Percentiles rank a stretch among this genome's conserved stretches.
Conservation (phyloP, 1,139 yeast genomes). For the Eremothecium gossypii region DNA sequence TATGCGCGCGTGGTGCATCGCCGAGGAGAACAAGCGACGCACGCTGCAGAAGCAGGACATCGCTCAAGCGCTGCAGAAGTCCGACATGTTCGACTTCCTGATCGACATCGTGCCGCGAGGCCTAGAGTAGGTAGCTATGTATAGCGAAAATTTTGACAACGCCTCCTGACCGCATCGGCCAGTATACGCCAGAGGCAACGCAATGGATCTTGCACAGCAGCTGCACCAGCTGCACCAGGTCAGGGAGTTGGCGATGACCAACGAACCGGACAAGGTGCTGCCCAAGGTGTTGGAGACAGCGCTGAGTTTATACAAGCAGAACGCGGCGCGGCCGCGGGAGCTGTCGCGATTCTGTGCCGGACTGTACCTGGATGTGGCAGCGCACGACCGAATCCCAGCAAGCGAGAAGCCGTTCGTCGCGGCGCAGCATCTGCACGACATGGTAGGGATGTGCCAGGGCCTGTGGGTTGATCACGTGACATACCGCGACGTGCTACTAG, state of each 20-base stretch:
- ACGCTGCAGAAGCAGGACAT: slow-evolving; percentile 90
- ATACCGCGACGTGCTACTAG: slow-evolving; percentile 28
- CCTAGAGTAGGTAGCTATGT: slow-evolving; percentile 5
- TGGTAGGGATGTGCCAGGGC: slow-evolving; percentile 18
- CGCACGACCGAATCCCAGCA: slow-evolving; percentile 16
- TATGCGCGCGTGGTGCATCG: slow-evolving; percentile 98
- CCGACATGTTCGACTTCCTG: slow-evolving; percentile 94
- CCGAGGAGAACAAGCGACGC: slow-evolving; percentile 89
- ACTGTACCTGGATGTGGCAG: slow-evolving; percentile 20
- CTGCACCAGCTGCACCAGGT: slow-evolving; percentile 43
- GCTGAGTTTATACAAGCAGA: slow-evolving; percentile 38
- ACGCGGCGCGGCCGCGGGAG: slow-evolving; percentile 27
- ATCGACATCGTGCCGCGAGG: slow-evolving; percentile 87
- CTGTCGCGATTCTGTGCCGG: slow-evolving; percentile 20
- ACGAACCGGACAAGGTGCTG: slow-evolving; percentile 34
- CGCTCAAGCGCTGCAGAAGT: slow-evolving; percentile 87
- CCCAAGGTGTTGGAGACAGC: slow-evolving; percentile 49
- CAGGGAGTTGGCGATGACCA: slow-evolving; percentile 39
- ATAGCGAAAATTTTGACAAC: neutral
- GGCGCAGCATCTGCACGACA: slow-evolving; percentile 20
- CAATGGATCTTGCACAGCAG: slow-evolving; percentile 4
- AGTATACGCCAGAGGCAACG: neutral
- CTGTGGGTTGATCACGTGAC: slow-evolving; percentile 22
- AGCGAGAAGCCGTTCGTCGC: slow-evolving; percentile 28
- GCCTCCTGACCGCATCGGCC: neutral